Conservation (phyloP, 208 protist genomes). For the Leishmania amazonensis region DNA sequence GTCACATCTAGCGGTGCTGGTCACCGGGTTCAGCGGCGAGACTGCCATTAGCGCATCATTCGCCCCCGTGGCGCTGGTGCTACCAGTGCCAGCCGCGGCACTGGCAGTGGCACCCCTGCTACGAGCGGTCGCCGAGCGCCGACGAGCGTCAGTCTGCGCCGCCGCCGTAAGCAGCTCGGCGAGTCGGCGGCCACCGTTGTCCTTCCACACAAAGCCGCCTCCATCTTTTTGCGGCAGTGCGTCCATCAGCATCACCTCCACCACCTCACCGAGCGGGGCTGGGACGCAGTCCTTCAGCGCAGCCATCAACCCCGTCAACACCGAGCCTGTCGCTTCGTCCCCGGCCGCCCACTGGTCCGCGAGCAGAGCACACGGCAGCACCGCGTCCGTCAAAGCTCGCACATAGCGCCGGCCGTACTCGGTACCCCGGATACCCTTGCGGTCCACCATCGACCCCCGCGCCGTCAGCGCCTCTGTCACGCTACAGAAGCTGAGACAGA, state of each 20-base stretch:
- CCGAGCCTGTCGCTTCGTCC: constrained; percentile 10
- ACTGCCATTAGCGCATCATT: constrained; percentile 1
- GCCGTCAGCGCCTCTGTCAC: constrained; percentile 32
- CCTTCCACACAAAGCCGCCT: constrained; percentile 49
- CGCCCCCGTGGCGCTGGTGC: background rate
- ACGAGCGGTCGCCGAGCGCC: constrained; percentile 5
- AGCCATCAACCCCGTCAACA: constrained; percentile 15
- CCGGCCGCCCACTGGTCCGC: constrained; percentile 13
- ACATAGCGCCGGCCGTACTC: constrained; percentile 33
- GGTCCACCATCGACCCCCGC: constrained; percentile 26
- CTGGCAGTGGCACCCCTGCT: background rate
- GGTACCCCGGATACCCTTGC: constrained; percentile 36
- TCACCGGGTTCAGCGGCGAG: constrained; percentile 19
- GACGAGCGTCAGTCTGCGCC: constrained; percentile 16
- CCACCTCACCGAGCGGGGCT: constrained; percentile 33
- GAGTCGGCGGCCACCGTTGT: constrained; percentile 45
- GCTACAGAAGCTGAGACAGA: constrained; percentile 30
- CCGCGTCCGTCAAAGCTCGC: constrained; percentile 20
- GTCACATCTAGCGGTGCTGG: constrained; percentile 1
- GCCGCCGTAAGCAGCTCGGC: constrained; percentile 43
- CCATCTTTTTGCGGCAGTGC: constrained; percentile 29
- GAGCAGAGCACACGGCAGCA: constrained; percentile 30
- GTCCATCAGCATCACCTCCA: constrained; percentile 52
- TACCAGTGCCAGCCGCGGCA: background rate
- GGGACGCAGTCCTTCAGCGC: constrained; percentile 24